phyloP scores from a whole-genome alignment of 139 green algal genomes.

The Micractinium sp. region DNA sequence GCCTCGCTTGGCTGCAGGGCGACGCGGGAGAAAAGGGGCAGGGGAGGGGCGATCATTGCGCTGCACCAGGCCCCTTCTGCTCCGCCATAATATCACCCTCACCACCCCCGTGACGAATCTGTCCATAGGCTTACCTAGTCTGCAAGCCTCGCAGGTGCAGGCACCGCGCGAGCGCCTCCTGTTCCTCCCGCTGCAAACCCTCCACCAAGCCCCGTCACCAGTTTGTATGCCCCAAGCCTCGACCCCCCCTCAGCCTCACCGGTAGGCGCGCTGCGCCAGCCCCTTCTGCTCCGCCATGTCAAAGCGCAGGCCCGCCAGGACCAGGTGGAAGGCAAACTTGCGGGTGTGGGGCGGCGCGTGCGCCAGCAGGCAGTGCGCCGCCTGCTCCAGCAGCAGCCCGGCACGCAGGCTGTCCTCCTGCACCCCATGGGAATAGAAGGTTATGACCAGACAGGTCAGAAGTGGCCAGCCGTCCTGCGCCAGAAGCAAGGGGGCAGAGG shows the following conservation, averaged over 20 bases:
- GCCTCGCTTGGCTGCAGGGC: too few species aligned
- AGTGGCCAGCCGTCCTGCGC: too few species aligned
- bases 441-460: too few species aligned
- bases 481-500: too few species aligned
- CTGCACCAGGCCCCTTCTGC: too few species aligned
- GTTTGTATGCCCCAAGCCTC: neutral
- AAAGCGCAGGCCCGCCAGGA: constrained; percentile 92
- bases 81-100: too few species aligned
- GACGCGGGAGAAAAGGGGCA: too few species aligned
- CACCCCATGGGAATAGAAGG: neutral
- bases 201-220: neutral
- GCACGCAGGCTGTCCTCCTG: constrained; percentile 80
- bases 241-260: constrained; percentile 16
- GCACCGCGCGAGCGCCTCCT: too few species aligned
- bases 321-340: constrained; percentile 90
- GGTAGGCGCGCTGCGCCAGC: constrained; percentile 81
- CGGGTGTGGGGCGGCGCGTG: constrained; percentile 50
- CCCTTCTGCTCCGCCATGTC: constrained; percentile 63
- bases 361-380: constrained; percentile 77
- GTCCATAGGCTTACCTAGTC: too few species aligned
- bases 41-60: too few species aligned
- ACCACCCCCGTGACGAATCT: too few species aligned
- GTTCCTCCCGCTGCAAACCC: neutral
- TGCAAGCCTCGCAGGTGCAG: too few species aligned
- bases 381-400: constrained; percentile 89